Percentiles rank a stretch among this genome's conserved stretches.
phyloP scores from a whole-genome alignment of 805 yeast species.

The Candida silvatica region DNA sequence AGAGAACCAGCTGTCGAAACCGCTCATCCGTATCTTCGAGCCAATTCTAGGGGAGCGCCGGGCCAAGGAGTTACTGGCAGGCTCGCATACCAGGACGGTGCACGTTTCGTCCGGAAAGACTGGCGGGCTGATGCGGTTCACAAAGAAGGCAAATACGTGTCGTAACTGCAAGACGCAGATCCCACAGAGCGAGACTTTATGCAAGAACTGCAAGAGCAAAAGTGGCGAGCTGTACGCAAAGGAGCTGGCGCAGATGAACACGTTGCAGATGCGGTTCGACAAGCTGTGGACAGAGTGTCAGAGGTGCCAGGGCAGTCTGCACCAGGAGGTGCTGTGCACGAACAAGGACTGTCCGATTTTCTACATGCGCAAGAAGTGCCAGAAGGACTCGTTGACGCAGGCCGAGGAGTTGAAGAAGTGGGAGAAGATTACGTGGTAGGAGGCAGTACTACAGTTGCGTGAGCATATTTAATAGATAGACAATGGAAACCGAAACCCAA shows the following conservation, averaged over 20 bases:
- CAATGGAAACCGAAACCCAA: too few relatives aligned
- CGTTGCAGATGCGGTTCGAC: constrained; percentile 73
- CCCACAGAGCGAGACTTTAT: constrained; percentile 41
- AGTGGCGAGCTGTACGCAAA: constrained; percentile 78
- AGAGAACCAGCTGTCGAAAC: constrained; percentile 88
- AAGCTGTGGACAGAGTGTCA: constrained; percentile 98
- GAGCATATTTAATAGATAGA: too few relatives aligned
- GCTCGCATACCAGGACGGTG: constrained; percentile 77
- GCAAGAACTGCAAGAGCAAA: constrained; percentile 64
- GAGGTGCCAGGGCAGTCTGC: constrained; percentile 91
- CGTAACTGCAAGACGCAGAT: constrained; percentile 83
- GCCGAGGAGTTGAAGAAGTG: constrained; percentile 54
- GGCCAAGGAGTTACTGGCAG: constrained; percentile 73
- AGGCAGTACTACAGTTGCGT: too few relatives aligned
- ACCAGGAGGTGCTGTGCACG: constrained; percentile 91
- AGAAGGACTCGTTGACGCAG: constrained; percentile 57
- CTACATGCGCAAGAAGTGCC: constrained; percentile 88
- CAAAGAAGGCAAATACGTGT: constrained; percentile 82
- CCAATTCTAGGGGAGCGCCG: constrained; percentile 86
- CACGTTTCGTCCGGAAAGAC: constrained; percentile 65
- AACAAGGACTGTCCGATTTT: constrained; percentile 96
- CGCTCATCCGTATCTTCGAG: constrained; percentile 85
- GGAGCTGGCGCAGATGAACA: constrained; percentile 72
- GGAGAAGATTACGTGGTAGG: constrained; percentile 50
- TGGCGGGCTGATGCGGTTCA: constrained; percentile 84